Base-by-base conservation (phyloP, 305 asterid genomes). In the Rubia balearica region DNA sequence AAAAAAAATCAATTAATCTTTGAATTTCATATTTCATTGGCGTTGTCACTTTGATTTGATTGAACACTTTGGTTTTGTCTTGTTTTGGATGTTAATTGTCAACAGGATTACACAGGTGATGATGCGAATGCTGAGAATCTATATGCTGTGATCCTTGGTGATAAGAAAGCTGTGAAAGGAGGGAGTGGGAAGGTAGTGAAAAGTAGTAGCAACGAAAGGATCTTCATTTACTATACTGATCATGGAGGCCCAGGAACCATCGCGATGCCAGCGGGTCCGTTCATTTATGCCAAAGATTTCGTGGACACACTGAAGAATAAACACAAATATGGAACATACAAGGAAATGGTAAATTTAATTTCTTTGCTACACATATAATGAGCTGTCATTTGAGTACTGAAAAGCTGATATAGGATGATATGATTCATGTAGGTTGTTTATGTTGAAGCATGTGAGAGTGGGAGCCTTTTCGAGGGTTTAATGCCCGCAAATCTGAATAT, bases 401-500 rank as follows among this genome's bases (percentile, higher is more conserved):
- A 3, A 33, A 33, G 45, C 45, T 42, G 1, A 42, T 42, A 3
- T 5, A 33, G 36, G 36, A 1, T 33, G 36, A 5, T 49, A 56
- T 56, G 27, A 56, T 56, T 19, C 55, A 0, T 74, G 71, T 61
- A 93, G 98, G 93, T 91, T 70, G 46, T 91, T 66, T 89, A 91
- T 66, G 73, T 91, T 27, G 98, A 93, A 75, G 94, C 98, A 8
- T 91, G 97, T 71, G 98, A 93, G 77, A 86, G 95, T 68, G 98
- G 96, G 72, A 93, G 98, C 63, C 59, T 89, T 21, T 91, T 93
- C 45, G 89, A 91, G 77, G 97, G 96, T 19, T n/a, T 93, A 81
- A 78, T 93, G 96, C 92, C 96, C 0, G 81, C 85, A 27, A 67
- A 89, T 78, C 76, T 91, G 56, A 75, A 88, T 65, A 85, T 91